Conservation (phyloP, 805 yeast species). For the Kazachstania psychrophila region DNA sequence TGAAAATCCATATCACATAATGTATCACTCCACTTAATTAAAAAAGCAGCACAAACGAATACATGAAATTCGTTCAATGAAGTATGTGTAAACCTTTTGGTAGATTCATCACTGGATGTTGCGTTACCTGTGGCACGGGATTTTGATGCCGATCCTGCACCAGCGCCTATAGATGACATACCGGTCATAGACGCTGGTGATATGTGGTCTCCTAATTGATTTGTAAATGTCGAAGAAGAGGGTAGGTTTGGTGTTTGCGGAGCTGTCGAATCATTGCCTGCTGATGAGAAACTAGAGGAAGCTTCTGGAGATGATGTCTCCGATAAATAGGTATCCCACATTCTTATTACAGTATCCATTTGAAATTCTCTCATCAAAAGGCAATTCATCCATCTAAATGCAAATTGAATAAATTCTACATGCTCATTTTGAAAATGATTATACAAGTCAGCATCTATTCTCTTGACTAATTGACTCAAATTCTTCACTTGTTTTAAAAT, state of each 20-base stretch:
- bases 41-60: slow-evolving; percentile 94
- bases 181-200: slow-evolving; percentile 4
- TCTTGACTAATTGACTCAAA: slow-evolving; percentile 61
- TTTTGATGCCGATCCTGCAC: neutral
- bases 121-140: slow-evolving; percentile 6
- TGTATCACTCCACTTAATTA: slow-evolving; percentile 76
- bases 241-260: slow-evolving; percentile 22
- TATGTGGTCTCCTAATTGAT: slow-evolving; percentile 8
- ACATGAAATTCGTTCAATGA: slow-evolving; percentile 78
- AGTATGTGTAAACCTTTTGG: slow-evolving; percentile 19
- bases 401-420: slow-evolving; percentile 89
- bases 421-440: slow-evolving; percentile 71
- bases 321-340: slow-evolving; percentile 94
- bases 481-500: slow-evolving; percentile 84
- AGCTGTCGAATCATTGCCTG: slow-evolving; percentile 3
- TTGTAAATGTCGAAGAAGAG: slow-evolving; percentile 13
- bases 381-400: slow-evolving; percentile 99
- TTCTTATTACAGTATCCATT: slow-evolving; percentile 68
- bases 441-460: slow-evolving; percentile 69
- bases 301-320: slow-evolving; percentile 47
- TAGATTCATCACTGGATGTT: slow-evolving; percentile 8
- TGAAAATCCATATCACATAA: slow-evolving; percentile 85
- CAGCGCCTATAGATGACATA: neutral
- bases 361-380: slow-evolving; percentile 87
- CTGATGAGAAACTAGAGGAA: slow-evolving; percentile 9